Percentiles rank a stretch among this genome's conserved stretches.
Evolutionary conservation across 306 rosid genomes (phyloP).

Genomic region (Trifolium repens): DNA sequence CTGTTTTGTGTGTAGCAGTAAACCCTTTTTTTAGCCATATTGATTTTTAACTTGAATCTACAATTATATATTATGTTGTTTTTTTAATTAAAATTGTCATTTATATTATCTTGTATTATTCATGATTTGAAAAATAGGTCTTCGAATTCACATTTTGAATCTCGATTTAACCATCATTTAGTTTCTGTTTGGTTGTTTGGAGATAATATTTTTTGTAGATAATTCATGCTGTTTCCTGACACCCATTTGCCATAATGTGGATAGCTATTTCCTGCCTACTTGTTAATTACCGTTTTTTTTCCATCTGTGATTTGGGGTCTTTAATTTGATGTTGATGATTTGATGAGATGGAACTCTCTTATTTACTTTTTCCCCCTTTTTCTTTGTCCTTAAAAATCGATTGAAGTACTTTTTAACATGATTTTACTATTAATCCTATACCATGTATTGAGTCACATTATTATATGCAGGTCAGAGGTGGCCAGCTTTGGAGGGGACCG

Average conservation of each 20-base stretch:
- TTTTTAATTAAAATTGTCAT: not conserved
- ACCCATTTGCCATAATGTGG: no score
- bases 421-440: conserved; percentile 2
- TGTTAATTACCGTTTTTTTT: conserved; percentile 4
- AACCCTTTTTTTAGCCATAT: not conserved
- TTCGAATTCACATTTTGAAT: not conserved
- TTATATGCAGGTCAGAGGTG: conserved; percentile 87
- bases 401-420: not conserved
- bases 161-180: not conserved
- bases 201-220: not conserved
- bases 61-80: not conserved
- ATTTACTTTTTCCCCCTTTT: not conserved
- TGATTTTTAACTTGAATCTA: not conserved
- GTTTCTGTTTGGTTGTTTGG: not conserved
- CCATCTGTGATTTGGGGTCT: not conserved
- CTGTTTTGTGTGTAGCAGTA: not conserved
- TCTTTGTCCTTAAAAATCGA: not conserved
- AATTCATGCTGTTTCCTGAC: not conserved
- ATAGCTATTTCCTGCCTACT: conserved; percentile 5
- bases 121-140: not conserved
- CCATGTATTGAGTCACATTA: conserved; percentile 40
- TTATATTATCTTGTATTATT: not conserved
- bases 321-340: conserved; percentile 28
- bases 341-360: conserved; percentile 15
- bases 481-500: conserved; percentile 99